These are phyloP conservation scores for Kockiozyma suomiensis DNA, from an alignment of 805 yeast species.

Conservation along the genomic window DNA sequence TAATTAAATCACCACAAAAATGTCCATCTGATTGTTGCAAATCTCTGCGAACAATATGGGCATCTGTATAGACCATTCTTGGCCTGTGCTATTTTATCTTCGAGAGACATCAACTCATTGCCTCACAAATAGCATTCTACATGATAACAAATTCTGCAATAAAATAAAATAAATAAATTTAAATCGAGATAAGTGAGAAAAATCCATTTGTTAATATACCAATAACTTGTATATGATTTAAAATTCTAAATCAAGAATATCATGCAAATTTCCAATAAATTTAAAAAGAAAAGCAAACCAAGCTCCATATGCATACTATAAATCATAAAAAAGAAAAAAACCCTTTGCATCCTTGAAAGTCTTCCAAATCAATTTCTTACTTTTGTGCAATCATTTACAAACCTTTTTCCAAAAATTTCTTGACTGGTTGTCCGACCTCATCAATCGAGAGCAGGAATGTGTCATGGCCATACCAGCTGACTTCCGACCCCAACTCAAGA, in stretches of 20 bases:
- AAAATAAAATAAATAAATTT: too few species aligned
- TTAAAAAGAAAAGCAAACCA: not conserved
- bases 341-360: not conserved
- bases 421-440: slow-evolving; percentile 77
- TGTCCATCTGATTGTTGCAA: slow-evolving; percentile 42
- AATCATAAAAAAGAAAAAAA: not conserved
- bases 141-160: too few species aligned
- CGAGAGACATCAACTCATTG: too few species aligned
- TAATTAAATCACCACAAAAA: slow-evolving; percentile 44
- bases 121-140: too few species aligned
- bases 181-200: too few species aligned
- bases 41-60: slow-evolving; percentile 45
- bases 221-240: too few species aligned
- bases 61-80: slow-evolving; percentile 48
- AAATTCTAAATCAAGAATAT: too few species aligned
- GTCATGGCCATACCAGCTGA: slow-evolving; percentile 87
- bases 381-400: not conserved
- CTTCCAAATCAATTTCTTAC: not conserved
- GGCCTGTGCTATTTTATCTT: slow-evolving; percentile 30
- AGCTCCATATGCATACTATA: not conserved
- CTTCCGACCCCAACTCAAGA: slow-evolving; percentile 72
- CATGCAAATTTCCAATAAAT: not conserved
- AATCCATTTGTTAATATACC: too few species aligned
- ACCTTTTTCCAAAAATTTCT: slow-evolving; percentile 54
- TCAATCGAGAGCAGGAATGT: slow-evolving; percentile 80